Base-by-base conservation (phyloP, 805 yeast genomes). In the Kuraishia piskuri region DNA sequence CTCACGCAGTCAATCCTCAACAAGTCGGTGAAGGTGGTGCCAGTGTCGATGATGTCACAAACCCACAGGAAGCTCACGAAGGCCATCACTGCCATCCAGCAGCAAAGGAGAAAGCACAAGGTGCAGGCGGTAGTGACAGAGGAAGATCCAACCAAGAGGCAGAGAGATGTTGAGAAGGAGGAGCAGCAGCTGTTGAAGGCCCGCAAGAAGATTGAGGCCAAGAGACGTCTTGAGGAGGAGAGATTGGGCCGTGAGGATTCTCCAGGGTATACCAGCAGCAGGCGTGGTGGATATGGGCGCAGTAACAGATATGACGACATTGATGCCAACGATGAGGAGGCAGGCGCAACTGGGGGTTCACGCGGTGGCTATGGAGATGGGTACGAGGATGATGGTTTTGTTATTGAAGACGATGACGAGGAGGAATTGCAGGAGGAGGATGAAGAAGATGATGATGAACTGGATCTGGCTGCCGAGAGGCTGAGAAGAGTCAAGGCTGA, bases 41-140 rank as follows among this genome's bases (percentile, higher is more conserved):
- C 99, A 19, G 83, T 97, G 0, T 90, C 97, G 0, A 89, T 95
- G n/a, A 77, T 80, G 48, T 89, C 97, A 1, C 79, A 80, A 52
- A 86, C 96, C 2, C 98, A 92, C 67, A 77, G 80, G 60, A 81
- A 83, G 63, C 76, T 94, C 58, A 89, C 96, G 2, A 78, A 79
- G 56, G 88, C 90, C 2, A 81, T 86, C 46, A 76, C 78, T 56
- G 71, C 70, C 50, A 74, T 73, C 52, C 76, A 78, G 64, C 71
- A 67, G 59, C 68, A 57, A 53, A 63, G 72, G 57, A 79, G 73
- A 56, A 71, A 74, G 58, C 78, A 78, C 59, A 74, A 63, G 54
- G 68, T 79, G 59, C 77, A 76, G 59, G 74, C 82, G 1, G 72
- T 79, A 46, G 78, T 82, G 19, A 76, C 78, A 3, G 70, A 61